Conservation (phyloP, 108 stramenopile species). For the Cylindrotheca fusiformis region DNA sequence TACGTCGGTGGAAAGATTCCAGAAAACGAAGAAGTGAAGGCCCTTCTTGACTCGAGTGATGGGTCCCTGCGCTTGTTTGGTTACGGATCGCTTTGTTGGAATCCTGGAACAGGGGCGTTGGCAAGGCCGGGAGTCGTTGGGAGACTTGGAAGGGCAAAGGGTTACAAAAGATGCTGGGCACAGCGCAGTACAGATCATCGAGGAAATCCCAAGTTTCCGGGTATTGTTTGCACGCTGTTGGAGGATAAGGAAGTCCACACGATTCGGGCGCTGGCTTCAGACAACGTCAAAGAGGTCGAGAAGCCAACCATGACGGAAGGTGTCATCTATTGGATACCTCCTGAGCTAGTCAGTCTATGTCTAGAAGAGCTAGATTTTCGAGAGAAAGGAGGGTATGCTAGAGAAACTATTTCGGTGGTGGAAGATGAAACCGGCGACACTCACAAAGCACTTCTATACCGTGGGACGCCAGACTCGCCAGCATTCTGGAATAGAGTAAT, state of each 20-base stretch:
- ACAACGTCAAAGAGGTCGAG: not conserved
- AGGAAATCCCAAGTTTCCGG: constrained; percentile 63
- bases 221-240: constrained; percentile 84
- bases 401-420: constrained; percentile 77
- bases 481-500: constrained; percentile 72
- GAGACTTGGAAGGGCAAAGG: constrained; percentile 28
- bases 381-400: constrained; percentile 81
- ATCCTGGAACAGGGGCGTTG: constrained; percentile 70
- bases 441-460: constrained; percentile 69
- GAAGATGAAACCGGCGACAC: constrained; percentile 64
- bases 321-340: constrained; percentile 65
- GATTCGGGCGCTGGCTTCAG: not conserved
- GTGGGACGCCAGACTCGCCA: constrained; percentile 84
- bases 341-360: constrained; percentile 63
- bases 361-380: constrained; percentile 87
- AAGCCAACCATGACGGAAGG: constrained; percentile 65
- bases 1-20: constrained; percentile 68
- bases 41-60: constrained; percentile 39
- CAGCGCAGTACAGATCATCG: constrained; percentile 87
- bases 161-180: constrained; percentile 78
- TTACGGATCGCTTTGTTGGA: constrained; percentile 87
- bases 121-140: constrained; percentile 18
- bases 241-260: constrained; percentile 57
- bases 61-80: constrained; percentile 70
- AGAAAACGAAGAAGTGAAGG: constrained; percentile 37